Evolutionary conservation across 2,329 filamentous ascomycete genomes (phyloP).

Genomic region (Shiraia sp.): DNA sequence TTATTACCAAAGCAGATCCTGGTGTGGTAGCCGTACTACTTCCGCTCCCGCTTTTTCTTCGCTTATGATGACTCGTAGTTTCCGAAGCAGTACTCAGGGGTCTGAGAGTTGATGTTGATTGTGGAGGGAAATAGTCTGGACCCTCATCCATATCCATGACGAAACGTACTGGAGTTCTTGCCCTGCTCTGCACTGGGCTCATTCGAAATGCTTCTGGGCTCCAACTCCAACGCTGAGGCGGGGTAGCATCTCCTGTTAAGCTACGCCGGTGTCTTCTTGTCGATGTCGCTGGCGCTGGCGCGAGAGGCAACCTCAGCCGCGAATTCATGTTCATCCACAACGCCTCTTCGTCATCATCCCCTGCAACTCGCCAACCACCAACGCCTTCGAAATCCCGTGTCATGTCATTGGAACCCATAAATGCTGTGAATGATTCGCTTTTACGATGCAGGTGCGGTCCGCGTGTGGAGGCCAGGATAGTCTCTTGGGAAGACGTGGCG

Average conservation of each 20-base stretch:
- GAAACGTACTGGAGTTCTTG: constrained; percentile 37
- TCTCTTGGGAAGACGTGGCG: constrained; percentile 27
- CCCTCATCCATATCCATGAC: constrained; percentile 16
- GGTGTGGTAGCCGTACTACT: constrained; percentile 25
- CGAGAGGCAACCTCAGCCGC: constrained; percentile 45
- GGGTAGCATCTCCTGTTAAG: constrained; percentile 37
- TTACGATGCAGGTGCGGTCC: constrained; percentile 28
- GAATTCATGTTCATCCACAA: constrained; percentile 51
- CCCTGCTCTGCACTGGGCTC: constrained; percentile 43
- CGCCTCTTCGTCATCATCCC: constrained; percentile 48
- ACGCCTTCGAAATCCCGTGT: constrained; percentile 50
- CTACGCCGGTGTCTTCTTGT: constrained; percentile 36
- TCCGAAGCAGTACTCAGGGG: constrained; percentile 28
- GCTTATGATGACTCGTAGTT: constrained; percentile 20
- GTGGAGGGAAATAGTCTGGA: constrained; percentile 34
- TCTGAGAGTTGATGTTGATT: constrained; percentile 13
- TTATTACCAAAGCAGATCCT: constrained; percentile 15
- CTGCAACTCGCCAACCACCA: constrained; percentile 46
- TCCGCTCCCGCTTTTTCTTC: constrained; percentile 32
- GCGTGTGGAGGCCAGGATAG: constrained; percentile 13
- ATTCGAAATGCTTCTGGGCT: constrained; percentile 42
- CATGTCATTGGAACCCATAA: constrained; percentile 37
- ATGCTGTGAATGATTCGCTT: constrained; percentile 38
- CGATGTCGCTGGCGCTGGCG: constrained; percentile 27
- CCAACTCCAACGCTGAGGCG: constrained; percentile 30